These are phyloP conservation scores for Monascus ruber DNA, from an alignment of 2,329 filamentous ascomycete genomes.

Conservation along the genomic window DNA sequence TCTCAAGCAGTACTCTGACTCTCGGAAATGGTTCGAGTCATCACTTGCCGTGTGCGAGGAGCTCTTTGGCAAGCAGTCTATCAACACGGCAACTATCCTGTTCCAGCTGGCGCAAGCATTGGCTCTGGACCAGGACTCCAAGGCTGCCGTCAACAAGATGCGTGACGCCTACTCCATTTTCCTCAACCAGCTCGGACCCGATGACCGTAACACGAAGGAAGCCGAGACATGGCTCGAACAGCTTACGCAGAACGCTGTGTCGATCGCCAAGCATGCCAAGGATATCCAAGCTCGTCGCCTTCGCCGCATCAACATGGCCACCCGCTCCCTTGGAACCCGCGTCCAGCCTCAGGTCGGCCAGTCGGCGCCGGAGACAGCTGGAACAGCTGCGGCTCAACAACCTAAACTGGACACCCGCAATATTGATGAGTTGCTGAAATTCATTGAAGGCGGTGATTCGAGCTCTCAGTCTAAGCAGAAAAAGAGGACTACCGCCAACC, in stretches of 20 bases:
- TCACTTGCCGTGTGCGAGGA: constrained; percentile 80
- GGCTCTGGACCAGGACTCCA: constrained; percentile 89
- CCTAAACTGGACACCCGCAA: constrained; percentile 59
- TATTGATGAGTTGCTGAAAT: constrained; percentile 87
- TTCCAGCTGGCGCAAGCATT: constrained; percentile 96
- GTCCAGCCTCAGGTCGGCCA: constrained; percentile 55
- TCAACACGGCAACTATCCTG: constrained; percentile 86
- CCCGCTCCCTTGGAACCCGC: constrained; percentile 45
- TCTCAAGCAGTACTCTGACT: constrained; percentile 88
- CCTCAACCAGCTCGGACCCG: constrained; percentile 69
- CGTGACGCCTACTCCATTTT: constrained; percentile 96
- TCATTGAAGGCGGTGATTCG: constrained; percentile 64
- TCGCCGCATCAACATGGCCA: constrained; percentile 58
- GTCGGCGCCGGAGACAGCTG: constrained; percentile 40
- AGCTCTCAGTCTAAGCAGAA: constrained; percentile 32
- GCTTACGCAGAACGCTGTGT: constrained; percentile 88
- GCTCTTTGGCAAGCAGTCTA: constrained; percentile 76
- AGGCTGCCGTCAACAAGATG: constrained; percentile 85
- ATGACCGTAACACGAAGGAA: constrained; percentile 97
- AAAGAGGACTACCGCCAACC: constrained; percentile 33
- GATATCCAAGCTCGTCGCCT: constrained; percentile 66
- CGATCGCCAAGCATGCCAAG: constrained; percentile 87
- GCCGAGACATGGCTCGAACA: constrained; percentile 94
- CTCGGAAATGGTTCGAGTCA: constrained; percentile 91
- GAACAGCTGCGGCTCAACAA: constrained; percentile 25